Base-by-base conservation (phyloP, 2,329 filamentous ascomycete genomes). In the Fusarium napiforme region DNA sequence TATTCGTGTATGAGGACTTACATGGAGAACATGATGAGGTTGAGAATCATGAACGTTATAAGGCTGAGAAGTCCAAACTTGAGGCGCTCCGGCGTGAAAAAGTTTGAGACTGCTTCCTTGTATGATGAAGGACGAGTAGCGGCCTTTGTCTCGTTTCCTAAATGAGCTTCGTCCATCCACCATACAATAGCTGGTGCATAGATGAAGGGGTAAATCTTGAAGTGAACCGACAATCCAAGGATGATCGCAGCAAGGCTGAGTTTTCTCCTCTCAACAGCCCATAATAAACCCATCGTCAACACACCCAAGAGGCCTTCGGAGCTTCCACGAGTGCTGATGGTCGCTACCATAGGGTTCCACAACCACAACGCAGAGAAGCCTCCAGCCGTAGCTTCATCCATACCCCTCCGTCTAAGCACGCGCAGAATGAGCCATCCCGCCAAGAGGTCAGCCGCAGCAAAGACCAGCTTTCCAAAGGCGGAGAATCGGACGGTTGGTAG, bases 191-290 rank as follows among this genome's bases (percentile, higher is more conserved):
- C 91, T 0, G 92, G 90, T 4, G 93, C 96, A 82, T 99, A 99
- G 68, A 99, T 94, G 82, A 98, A 97, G 1, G 96, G 96, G 78
- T 99, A 99, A 69, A 99, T 98, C 87, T 99, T 99, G 84, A 99
- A 97, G 83, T 99, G 96, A 32, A 98, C 95, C 3, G 90, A 90
- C 34, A 97, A 83, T 0, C 96, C 96, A 6, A 99, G 85, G 36
- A 98, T 81, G 6, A 91, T 73, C 0, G 93, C 96, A 0, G 95
- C 93, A 14, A 97, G 80, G 2, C 83, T 78, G 23, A 93, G 84
- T n/a, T 85, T 85, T 57, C 86, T 87, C 58, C 88, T 85, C 72
- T 95, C 84, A 2, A 93, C 92, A 1, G 95, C 93, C 93, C 94
- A 98, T 16, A 99, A 83, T 40, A 98, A 82, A 1, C 90, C 93